phyloP scores from a whole-genome alignment of 177 flowering plant species.

The Vitis hybrid region DNA sequence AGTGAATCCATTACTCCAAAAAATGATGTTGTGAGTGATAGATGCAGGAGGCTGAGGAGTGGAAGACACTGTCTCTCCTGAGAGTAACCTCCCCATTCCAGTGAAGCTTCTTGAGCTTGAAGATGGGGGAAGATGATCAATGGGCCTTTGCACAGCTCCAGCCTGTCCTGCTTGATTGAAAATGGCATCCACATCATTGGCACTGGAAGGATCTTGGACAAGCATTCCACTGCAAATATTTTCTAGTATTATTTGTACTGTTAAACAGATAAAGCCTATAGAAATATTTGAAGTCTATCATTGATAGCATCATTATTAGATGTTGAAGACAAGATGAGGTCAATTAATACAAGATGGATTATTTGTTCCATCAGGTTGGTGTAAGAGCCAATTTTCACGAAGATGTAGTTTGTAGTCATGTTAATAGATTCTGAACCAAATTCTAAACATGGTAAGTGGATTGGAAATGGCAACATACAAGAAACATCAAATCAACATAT shows the following conservation, averaged over 20 bases:
- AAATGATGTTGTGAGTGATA: conserved; percentile 62
- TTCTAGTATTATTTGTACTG: background rate
- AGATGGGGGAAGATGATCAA: conserved; percentile 53
- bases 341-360: too few relatives aligned
- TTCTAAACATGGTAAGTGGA: too few relatives aligned
- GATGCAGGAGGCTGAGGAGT: conserved; percentile 72
- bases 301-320: background rate
- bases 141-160: conserved; percentile 67
- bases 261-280: background rate
- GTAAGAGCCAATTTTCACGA: too few relatives aligned
- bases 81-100: conserved; percentile 77
- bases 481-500: too few relatives aligned
- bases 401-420: too few relatives aligned
- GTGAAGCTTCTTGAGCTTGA: conserved; percentile 75
- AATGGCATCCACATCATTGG: conserved; percentile 74
- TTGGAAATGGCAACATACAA: too few relatives aligned
- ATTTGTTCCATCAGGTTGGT: too few relatives aligned
- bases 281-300: background rate
- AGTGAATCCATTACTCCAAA: conserved; percentile 89
- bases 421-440: too few relatives aligned
- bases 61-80: conserved; percentile 67
- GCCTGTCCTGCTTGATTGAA: conserved; percentile 77
- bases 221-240: conserved; percentile 49
- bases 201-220: conserved; percentile 49
- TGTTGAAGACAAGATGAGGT: background rate